phyloP scores from a whole-genome alignment of 2,329 filamentous ascomycete genomes.

The Pyricularia pennisetigena region DNA sequence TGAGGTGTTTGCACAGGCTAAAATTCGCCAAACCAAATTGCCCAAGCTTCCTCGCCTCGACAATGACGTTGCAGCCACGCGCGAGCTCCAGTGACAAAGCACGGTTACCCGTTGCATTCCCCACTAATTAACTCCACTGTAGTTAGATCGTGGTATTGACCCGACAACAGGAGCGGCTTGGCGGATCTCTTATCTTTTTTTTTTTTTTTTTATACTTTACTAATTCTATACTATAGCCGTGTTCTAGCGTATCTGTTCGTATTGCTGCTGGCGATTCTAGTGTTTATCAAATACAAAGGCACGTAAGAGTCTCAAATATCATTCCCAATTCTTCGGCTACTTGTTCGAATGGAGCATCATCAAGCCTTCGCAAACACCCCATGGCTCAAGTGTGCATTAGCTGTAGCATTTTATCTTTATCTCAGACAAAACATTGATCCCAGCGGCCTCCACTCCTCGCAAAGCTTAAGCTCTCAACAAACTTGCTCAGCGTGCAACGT shows the following conservation, averaged over 20 bases:
- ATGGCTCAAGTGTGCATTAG: background rate
- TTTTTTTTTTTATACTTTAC: too few species aligned
- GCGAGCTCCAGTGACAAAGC: background rate
- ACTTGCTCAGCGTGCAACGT: slow-evolving; percentile 58
- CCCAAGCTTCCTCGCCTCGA: background rate
- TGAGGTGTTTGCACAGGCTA: background rate
- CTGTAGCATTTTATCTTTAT: background rate
- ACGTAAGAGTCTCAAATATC: background rate
- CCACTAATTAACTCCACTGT: background rate
- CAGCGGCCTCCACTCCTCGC: slow-evolving; percentile 63
- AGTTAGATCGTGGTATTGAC: background rate
- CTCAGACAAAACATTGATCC: slow-evolving; percentile 46
- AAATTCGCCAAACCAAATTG: background rate
- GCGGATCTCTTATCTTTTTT: too few species aligned
- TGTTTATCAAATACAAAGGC: background rate
- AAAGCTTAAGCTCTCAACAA: slow-evolving; percentile 68
- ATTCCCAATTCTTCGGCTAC: background rate
- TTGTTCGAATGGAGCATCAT: too few species aligned
- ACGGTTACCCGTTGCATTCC: background rate
- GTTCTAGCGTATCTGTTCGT: background rate
- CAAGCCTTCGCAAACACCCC: too few species aligned
- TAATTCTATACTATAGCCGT: too few species aligned
- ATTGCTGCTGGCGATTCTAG: background rate
- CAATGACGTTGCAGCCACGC: background rate
- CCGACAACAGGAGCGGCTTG: background rate